Evolutionary conservation across 148 eudicot genomes (phyloP).

Genomic region (Linanthus parryae): DNA sequence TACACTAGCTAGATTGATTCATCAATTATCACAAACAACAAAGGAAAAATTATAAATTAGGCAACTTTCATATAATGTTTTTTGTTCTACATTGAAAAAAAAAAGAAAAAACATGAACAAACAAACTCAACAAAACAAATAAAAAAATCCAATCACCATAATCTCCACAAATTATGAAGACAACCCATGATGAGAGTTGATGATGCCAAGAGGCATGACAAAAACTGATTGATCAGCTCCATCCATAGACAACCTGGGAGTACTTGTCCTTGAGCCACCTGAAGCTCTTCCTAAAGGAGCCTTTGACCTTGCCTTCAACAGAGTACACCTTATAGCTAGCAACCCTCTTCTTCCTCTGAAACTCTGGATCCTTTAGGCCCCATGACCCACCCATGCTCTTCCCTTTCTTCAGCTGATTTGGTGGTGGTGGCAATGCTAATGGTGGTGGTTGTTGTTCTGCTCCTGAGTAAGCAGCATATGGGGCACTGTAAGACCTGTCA

Average conservation of each 20-base stretch:
- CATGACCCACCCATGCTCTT: constrained; percentile 32
- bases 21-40: too few relatives aligned
- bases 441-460: too few relatives aligned
- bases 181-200: too few relatives aligned
- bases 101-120: too few relatives aligned
- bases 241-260: constrained; percentile 1
- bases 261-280: constrained; percentile 48
- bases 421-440: constrained; percentile 10
- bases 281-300: constrained; percentile 65
- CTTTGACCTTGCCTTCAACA: constrained; percentile 76
- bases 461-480: constrained; percentile 14
- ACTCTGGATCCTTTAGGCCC: constrained; percentile 65
- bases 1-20: too few relatives aligned
- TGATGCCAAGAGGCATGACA: too few relatives aligned
- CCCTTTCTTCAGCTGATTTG: constrained; percentile 30
- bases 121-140: too few relatives aligned
- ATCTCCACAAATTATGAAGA: constrained; percentile 54
- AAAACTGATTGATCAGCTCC: neutral
- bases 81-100: too few relatives aligned
- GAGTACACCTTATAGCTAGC: constrained; percentile 65
- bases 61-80: too few relatives aligned
- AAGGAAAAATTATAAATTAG: too few relatives aligned
- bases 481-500: constrained; percentile 39
- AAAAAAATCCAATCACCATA: neutral
- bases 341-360: constrained; percentile 80